These are phyloP conservation scores for Rhizophagus clarus DNA, from an alignment of 192 early-diverging fungal species.

Conservation along the genomic window DNA sequence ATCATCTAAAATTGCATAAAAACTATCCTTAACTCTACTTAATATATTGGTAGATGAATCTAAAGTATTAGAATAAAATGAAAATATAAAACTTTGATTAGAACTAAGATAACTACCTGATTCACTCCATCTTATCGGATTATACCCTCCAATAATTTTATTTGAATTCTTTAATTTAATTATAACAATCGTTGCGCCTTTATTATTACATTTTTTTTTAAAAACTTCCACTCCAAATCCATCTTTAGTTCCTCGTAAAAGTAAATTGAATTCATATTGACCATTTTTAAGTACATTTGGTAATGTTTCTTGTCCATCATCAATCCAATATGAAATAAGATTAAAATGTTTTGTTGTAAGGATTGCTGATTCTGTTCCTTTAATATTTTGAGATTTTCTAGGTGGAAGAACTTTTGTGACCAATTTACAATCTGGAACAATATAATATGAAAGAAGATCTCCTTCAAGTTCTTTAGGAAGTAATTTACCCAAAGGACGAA, in stretches of 20 bases:
- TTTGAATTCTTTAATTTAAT: not conserved
- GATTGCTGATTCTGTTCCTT: not conserved
- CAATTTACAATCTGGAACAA: not conserved
- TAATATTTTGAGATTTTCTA: not conserved
- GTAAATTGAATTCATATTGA: slow-evolving; percentile 17
- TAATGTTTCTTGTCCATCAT: not conserved
- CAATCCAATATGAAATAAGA: slow-evolving; percentile 25
- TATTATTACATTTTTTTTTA: slow-evolving; percentile 15
- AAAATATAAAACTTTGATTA: not conserved
- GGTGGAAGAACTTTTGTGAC: not conserved
- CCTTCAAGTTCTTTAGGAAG: slow-evolving; percentile 13
- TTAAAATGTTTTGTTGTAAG: not conserved
- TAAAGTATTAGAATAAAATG: not conserved
- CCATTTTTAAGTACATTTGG: no score
- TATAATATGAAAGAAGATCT: not conserved
- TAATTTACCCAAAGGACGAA: slow-evolving; percentile 14
- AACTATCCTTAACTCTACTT: not conserved
- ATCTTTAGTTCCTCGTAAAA: slow-evolving; percentile 18
- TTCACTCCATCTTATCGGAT: not conserved
- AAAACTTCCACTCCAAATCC: slow-evolving; percentile 7
- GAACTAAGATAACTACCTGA: not conserved
- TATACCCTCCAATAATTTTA: slow-evolving; percentile 21
- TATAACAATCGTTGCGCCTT: not conserved
- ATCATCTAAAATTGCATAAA: not conserved
- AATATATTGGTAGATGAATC: not conserved